Percentiles rank a stretch among this genome's conserved stretches.
Evolutionary conservation across 2,329 filamentous ascomycete species (phyloP).

Genomic region (Ophiocordyceps robertsii): DNA sequence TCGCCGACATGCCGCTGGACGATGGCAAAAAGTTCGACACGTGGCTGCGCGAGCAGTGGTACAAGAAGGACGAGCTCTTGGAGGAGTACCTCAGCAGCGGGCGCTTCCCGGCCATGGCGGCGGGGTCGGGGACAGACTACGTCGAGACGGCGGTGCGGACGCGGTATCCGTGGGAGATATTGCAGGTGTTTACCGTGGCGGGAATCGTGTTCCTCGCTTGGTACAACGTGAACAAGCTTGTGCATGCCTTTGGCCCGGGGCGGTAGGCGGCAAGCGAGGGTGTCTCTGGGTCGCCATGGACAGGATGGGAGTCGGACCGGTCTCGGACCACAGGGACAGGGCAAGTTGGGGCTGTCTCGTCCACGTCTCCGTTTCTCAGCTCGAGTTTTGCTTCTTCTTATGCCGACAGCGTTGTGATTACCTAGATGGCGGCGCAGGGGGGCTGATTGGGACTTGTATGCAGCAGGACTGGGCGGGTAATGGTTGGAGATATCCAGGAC

Average conservation of each 20-base stretch:
- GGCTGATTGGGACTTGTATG: too few relatives aligned
- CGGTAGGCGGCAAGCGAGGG: too few relatives aligned
- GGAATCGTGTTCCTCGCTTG: conserved; percentile 27
- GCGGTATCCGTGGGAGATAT: conserved; percentile 38
- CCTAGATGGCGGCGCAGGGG: too few relatives aligned
- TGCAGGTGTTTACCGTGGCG: conserved; percentile 38
- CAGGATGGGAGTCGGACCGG: too few relatives aligned
- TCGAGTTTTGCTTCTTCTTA: too few relatives aligned
- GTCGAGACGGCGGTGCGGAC: conserved; percentile 47
- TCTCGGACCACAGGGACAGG: too few relatives aligned
- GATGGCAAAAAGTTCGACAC: conserved; percentile 61
- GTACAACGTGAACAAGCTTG: conserved; percentile 20
- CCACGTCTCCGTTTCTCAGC: too few relatives aligned
- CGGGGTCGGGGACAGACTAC: conserved; percentile 30
- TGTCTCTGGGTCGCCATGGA: too few relatives aligned
- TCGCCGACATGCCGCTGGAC: conserved; percentile 70
- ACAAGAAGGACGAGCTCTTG: conserved; percentile 80
- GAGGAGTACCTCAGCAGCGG: conserved; percentile 70
- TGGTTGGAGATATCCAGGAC: too few relatives aligned
- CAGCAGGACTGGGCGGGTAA: too few relatives aligned
- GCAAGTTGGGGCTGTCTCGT: too few relatives aligned
- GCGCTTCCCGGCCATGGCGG: conserved; percentile 61
- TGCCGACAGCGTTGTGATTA: too few relatives aligned
- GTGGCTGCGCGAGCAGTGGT: conserved; percentile 81
- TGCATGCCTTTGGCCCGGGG: conserved; percentile 2